Evolutionary conservation across 495 filamentous ascomycete species (phyloP), one percentile per base, ranked within the genome.

Genomic region (Neurospora sp.): DNA sequence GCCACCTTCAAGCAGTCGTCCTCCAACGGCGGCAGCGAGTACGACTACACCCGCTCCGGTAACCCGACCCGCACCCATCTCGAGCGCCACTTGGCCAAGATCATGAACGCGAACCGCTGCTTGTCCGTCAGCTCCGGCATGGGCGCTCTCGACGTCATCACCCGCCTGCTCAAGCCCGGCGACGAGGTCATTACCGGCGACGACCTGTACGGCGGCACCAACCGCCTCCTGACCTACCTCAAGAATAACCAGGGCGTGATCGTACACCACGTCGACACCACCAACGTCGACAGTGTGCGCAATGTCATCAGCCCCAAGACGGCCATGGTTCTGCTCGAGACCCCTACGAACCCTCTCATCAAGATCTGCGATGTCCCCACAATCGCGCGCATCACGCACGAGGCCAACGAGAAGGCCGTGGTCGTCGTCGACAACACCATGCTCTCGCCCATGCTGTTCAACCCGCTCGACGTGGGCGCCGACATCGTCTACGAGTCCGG

Each of bases 361-460:
- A 99, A 99, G 85, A 94, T 99, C 77, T 92, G 94, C 77, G 95
- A 99, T 77, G 94, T 99, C 75, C 87, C 89, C 3, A 81, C 87
- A 22, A 95, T 98, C 73, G 89, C 94, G 9, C 81, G 87, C 18
- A 82, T 89, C 27, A 88, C 91, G 4, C 95, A 98, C 81, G 89
- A 89, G 70, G 89, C 87, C 9, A 97, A 95, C 79, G 85, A 90
- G n/a, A 88, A 86, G 74, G 91, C 91, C n/a, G 82, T 98, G 42
- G 94, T 99, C 16, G 88, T 91, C 9, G 95, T 98, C 38, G 96
- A 99, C 82, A 99, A 99, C 84, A 98, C 96, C 68, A 99, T 99
- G 96, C 91, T 99, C 76, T 97, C 93, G 0, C 96, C 96, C 11
- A 89, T 96, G 79, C 90, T 98, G 18, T 90, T 89, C 73, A 98